These are phyloP conservation scores for Chrysosporium keratinophilum DNA, from an alignment of 2,329 filamentous ascomycete genomes.

Conservation along the genomic window DNA sequence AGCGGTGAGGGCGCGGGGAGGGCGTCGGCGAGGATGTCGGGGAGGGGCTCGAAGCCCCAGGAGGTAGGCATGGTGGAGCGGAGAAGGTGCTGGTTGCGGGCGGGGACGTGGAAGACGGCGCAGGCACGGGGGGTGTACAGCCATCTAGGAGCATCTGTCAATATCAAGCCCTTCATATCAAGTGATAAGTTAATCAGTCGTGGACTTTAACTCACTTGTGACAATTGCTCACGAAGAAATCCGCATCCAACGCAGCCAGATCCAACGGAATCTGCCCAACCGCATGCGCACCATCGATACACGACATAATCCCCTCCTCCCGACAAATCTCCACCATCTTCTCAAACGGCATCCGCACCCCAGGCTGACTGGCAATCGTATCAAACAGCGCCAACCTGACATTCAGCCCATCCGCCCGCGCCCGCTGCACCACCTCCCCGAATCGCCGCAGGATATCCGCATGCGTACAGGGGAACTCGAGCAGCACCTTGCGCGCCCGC, in stretches of 20 bases:
- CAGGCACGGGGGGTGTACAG: conserved; percentile 69
- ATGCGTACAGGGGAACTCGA: conserved; percentile 61
- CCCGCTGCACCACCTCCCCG: conserved; percentile 44
- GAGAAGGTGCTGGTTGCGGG: conserved; percentile 64
- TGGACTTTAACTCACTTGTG: conserved; percentile 63
- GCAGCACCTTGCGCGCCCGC: conserved; percentile 44
- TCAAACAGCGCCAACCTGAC: conserved; percentile 67
- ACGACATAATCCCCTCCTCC: conserved; percentile 56
- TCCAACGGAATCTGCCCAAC: conserved; percentile 69
- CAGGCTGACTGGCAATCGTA: conserved; percentile 66
- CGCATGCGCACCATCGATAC: conserved; percentile 77
- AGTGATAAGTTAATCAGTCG: too few species aligned
- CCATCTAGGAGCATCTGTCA: conserved; percentile 47
- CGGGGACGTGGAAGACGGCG: conserved; percentile 68
- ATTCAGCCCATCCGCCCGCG: conserved; percentile 49
- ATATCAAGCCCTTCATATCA: neutral
- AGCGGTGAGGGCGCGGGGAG: conserved; percentile 4
- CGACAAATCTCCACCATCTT: conserved; percentile 53
- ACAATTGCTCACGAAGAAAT: conserved; percentile 79
- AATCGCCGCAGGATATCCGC: conserved; percentile 55
- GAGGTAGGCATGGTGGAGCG: conserved; percentile 67
- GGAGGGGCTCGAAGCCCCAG: conserved; percentile 57
- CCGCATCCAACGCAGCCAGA: conserved; percentile 55
- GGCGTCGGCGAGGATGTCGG: conserved; percentile 15
- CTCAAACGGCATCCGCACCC: conserved; percentile 70